Conservation (phyloP, 495 filamentous ascomycete genomes). For the Penicillium subrubescens region DNA sequence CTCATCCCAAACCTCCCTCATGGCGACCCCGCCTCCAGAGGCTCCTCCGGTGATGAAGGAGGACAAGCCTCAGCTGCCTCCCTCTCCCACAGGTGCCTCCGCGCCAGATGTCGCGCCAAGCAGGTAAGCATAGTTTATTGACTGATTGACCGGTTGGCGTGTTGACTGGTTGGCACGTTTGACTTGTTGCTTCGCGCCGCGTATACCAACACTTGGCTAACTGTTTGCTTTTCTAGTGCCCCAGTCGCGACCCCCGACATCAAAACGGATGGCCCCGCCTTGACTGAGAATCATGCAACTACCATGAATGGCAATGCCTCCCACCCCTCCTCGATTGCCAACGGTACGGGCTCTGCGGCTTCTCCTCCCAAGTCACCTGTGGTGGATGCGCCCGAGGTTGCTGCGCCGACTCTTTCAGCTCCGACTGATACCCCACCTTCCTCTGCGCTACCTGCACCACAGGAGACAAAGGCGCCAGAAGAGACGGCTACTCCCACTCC, state of each 20-base stretch:
- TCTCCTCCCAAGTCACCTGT: conserved; percentile 42
- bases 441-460: conserved; percentile 11
- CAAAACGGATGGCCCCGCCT: conserved; percentile 21
- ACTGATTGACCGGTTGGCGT: not conserved
- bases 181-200: not conserved
- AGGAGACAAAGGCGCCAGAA: conserved; percentile 9
- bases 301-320: conserved; percentile 37
- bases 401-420: conserved; percentile 11
- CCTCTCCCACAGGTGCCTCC: conserved; percentile 42
- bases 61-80: conserved; percentile 50
- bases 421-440: conserved; percentile 1
- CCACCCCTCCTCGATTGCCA: conserved; percentile 25
- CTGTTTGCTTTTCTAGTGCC: conserved; percentile 14
- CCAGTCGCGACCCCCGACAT: conserved; percentile 23
- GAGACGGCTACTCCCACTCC: conserved; percentile 1
- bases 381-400: conserved; percentile 12
- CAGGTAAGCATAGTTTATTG: conserved; percentile 31
- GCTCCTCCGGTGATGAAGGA: conserved; percentile 42
- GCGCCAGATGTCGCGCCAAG: conserved; percentile 31
- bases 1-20: conserved; percentile 23
- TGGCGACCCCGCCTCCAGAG: conserved; percentile 55
- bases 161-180: not conserved
- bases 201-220: conserved; percentile 12
- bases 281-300: conserved; percentile 20
- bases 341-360: conserved; percentile 33